Evolutionary conservation across 1,284 basidiomycete species (phyloP).

Genomic region (Trichosporon ovoides): DNA sequence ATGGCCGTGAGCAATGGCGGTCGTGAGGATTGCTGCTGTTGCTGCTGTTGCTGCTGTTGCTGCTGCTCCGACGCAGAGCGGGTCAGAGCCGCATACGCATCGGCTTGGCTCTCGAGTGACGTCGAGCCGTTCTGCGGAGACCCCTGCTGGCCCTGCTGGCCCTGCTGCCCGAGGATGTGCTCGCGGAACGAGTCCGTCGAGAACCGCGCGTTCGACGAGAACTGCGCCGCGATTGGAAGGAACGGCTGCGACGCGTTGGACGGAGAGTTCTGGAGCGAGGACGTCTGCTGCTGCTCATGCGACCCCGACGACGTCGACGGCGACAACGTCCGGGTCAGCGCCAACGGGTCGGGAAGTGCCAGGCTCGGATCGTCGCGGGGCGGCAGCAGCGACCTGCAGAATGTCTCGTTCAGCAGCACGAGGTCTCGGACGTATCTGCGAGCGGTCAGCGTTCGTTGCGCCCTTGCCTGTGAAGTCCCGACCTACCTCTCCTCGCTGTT

Average conservation of each 20-base stretch:
- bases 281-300: slow-evolving; percentile 7
- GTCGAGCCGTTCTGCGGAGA: neutral
- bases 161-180: slow-evolving; percentile 8
- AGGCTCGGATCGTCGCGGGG: slow-evolving; percentile 56
- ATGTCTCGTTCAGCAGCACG: slow-evolving; percentile 83
- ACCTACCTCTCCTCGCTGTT: slow-evolving; percentile 88
- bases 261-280: neutral
- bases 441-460: slow-evolving; percentile 8
- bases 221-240: slow-evolving; percentile 85
- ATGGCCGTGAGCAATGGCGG: neutral
- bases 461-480: too few relatives aligned
- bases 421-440: slow-evolving; percentile 87
- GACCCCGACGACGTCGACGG: slow-evolving; percentile 13
- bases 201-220: slow-evolving; percentile 39
- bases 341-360: slow-evolving; percentile 45
- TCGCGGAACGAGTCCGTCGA: slow-evolving; percentile 16
- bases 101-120: neutral
- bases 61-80: neutral
- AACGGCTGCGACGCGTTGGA: slow-evolving; percentile 25
- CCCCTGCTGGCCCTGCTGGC: neutral
- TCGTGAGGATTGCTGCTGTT: neutral
- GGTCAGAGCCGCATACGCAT: neutral
- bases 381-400: slow-evolving; percentile 83
- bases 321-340: slow-evolving; percentile 29
- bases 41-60: neutral